Conservation (phyloP, 306 rosid species). For the Fragaria iinumae region DNA sequence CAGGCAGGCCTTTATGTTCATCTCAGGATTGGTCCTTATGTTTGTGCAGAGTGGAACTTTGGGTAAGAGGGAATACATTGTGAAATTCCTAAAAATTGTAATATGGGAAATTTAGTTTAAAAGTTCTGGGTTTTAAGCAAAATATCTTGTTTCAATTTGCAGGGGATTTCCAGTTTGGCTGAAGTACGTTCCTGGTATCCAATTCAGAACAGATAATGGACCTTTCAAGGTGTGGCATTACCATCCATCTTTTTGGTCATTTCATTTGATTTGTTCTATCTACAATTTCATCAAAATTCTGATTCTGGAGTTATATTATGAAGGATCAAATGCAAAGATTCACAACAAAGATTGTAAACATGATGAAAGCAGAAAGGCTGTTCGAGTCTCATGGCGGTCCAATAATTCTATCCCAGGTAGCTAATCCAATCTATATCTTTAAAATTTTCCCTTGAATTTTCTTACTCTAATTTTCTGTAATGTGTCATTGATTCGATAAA, state of each 20-base stretch:
- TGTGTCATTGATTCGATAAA: constrained; percentile 12
- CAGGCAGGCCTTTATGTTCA: constrained; percentile 92
- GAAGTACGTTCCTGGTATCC: constrained; percentile 91
- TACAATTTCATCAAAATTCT: constrained; percentile 15
- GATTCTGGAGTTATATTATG: constrained; percentile 30
- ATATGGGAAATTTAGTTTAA: background rate
- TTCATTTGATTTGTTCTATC: background rate
- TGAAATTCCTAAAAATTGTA: constrained; percentile 6
- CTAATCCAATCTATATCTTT: constrained; percentile 13
- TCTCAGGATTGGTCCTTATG: constrained; percentile 97
- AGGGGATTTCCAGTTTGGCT: constrained; percentile 99
- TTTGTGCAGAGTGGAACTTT: constrained; percentile 98
- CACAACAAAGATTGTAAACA: constrained; percentile 75
- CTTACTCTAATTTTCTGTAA: background rate
- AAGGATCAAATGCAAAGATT: constrained; percentile 85
- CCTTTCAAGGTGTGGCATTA: constrained; percentile 78
- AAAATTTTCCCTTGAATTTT: background rate
- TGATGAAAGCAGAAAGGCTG: constrained; percentile 96
- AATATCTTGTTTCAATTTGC: constrained; percentile 22
- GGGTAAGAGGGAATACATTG: constrained; percentile 52
- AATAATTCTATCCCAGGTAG: constrained; percentile 91
- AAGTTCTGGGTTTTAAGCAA: constrained; percentile 17
- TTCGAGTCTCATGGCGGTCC: constrained; percentile 92
- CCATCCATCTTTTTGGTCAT: constrained; percentile 15
- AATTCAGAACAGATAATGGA: constrained; percentile 83